A percentile compares a stretch with the other conserved stretches of the same genome.
phyloP scores from a whole-genome alignment of 495 filamentous ascomycete genomes.

The Recurvomyces mirabilis region DNA sequence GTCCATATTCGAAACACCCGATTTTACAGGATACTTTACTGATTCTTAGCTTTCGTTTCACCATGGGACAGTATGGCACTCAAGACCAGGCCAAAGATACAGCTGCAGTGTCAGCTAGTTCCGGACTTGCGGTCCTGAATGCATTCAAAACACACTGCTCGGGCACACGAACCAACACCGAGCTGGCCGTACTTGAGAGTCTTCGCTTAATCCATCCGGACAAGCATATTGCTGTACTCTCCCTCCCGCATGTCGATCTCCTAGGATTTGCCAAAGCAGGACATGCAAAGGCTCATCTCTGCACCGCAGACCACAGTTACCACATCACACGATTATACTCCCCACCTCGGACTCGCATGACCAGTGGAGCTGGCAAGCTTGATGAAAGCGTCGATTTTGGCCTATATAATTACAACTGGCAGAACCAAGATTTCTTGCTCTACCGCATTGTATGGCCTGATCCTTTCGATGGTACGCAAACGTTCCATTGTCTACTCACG shows the following conservation, averaged over 20 bases:
- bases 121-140: background rate
- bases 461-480: constrained; percentile 7
- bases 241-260: constrained; percentile 19
- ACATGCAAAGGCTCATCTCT: constrained; percentile 31
- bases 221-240: constrained; percentile 3
- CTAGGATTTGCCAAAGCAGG: constrained; percentile 41
- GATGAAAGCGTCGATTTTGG: constrained; percentile 36
- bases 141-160: constrained; percentile 5
- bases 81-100: background rate
- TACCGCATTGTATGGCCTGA: constrained; percentile 43
- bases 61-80: constrained; percentile 1
- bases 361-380: constrained; percentile 36
- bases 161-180: background rate
- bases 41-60: background rate
- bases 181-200: background rate
- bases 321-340: constrained; percentile 32
- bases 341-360: constrained; percentile 40
- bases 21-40: background rate
- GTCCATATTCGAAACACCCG: background rate
- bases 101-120: background rate
- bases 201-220: constrained; percentile 4
- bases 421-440: constrained; percentile 37
- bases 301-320: constrained; percentile 26
- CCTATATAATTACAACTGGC: constrained; percentile 41
- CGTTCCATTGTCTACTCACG: constrained; percentile 34